A percentile compares a stretch with the other conserved stretches of the same genome.
These are phyloP conservation scores for Epichloe bromicola DNA, from an alignment of 2,329 filamentous ascomycete genomes.

Conservation along the genomic window DNA sequence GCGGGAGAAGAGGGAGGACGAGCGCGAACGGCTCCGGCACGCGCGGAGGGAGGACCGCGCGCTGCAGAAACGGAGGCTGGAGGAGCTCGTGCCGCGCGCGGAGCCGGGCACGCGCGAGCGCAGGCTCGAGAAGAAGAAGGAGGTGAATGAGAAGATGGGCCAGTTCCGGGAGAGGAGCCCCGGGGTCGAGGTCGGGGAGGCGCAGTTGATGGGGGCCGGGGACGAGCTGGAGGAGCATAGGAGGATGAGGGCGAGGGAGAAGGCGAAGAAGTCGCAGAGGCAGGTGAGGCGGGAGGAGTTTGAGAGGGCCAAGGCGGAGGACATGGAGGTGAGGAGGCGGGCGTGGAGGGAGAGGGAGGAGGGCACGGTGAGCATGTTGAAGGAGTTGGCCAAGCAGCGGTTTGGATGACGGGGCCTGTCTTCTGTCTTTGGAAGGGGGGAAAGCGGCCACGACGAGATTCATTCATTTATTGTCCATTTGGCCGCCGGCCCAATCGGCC, in stretches of 20 bases:
- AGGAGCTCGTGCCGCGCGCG: slow-evolving; percentile 72
- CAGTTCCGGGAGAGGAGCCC: slow-evolving; percentile 59
- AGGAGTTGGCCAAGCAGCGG: slow-evolving; percentile 62
- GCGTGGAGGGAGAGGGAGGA: slow-evolving; percentile 67
- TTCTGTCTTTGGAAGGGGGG: too few relatives aligned
- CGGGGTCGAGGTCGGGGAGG: slow-evolving; percentile 42
- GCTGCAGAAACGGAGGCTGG: slow-evolving; percentile 56
- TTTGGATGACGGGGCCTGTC: slow-evolving; percentile 41
- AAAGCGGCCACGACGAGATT: too few relatives aligned
- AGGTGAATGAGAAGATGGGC: slow-evolving; percentile 58
- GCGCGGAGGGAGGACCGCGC: slow-evolving; percentile 52
- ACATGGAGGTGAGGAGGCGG: slow-evolving; percentile 64
- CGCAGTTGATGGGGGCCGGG: slow-evolving; percentile 65
- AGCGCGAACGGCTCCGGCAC: slow-evolving; percentile 42
- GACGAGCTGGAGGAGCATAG: slow-evolving; percentile 56
- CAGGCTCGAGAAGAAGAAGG: slow-evolving; percentile 71
- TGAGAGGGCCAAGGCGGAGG: slow-evolving; percentile 57
- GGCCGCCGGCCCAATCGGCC: too few relatives aligned
- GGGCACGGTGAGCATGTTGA: slow-evolving; percentile 70
- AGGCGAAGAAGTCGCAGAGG: slow-evolving; percentile 69
- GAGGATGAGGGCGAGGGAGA: slow-evolving; percentile 48
- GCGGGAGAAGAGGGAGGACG: slow-evolving; percentile 36
- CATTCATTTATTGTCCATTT: too few relatives aligned
- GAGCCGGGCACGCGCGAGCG: slow-evolving; percentile 74
- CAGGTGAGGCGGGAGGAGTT: slow-evolving; percentile 76